Percentiles rank a stretch among this genome's conserved stretches.
Evolutionary conservation across 2,329 filamentous ascomycete species (phyloP).

Genomic region (Chaetomium olivaceum): DNA sequence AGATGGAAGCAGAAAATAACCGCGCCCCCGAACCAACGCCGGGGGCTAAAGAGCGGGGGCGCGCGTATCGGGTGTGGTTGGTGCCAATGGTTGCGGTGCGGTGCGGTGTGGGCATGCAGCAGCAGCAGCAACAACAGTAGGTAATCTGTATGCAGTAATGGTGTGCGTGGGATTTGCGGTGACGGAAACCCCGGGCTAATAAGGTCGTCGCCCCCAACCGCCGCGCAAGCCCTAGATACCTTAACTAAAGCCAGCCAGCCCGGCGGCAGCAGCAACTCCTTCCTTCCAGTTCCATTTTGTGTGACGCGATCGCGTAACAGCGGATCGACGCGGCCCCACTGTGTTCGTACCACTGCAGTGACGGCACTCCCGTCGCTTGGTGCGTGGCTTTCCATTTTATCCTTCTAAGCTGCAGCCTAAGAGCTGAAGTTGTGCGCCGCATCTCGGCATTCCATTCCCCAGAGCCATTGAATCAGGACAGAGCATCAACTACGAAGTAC

Average conservation of each 20-base stretch:
- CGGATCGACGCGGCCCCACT: neutral
- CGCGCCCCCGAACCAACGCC: neutral
- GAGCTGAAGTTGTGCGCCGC: constrained; percentile 16
- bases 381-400: no score
- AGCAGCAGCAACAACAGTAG: no score
- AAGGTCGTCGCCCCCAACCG: neutral
- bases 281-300: neutral
- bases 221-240: no score
- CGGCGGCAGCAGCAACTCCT: neutral
- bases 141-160: neutral
- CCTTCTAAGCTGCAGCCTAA: constrained; percentile 13
- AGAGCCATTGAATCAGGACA: no score
- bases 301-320: neutral
- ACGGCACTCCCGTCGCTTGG: no score
- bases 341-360: no score
- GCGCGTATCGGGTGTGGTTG: neutral
- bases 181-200: neutral
- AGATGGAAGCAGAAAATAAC: neutral
- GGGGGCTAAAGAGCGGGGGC: neutral
- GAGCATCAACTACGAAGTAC: no score
- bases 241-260: no score
- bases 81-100: no score
- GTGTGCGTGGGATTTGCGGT: neutral
- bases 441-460: neutral
- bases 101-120: neutral